These are phyloP conservation scores for Sonneratia alba DNA, from an alignment of 345 rosid genomes.

Conservation along the genomic window DNA sequence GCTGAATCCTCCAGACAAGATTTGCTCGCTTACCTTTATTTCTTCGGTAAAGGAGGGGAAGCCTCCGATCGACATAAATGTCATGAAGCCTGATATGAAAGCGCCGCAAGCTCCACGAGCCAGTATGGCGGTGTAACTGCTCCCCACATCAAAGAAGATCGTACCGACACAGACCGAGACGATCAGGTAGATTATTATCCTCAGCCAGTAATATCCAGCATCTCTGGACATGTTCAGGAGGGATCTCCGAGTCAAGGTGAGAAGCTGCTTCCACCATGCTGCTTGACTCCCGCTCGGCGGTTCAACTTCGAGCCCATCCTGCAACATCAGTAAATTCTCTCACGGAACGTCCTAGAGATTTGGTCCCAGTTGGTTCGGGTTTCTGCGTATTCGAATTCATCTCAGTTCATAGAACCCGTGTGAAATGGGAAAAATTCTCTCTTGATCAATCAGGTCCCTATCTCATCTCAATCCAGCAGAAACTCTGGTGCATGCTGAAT, in stretches of 20 bases:
- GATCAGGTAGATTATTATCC: slow-evolving; percentile 68
- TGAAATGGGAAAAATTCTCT: too few species aligned
- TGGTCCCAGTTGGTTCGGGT: background rate
- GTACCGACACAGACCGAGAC: slow-evolving; percentile 92
- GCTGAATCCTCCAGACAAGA: background rate
- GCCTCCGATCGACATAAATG: slow-evolving; percentile 97
- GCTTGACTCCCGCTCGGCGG: slow-evolving; percentile 79
- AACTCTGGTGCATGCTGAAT: background rate
- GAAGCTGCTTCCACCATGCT: slow-evolving; percentile 76
- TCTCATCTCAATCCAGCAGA: too few species aligned
- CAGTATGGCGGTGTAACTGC: slow-evolving; percentile 74
- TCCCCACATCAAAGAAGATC: slow-evolving; percentile 75
- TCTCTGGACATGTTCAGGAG: slow-evolving; percentile 94
- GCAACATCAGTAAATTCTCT: slow-evolving; percentile 13
- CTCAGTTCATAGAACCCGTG: too few species aligned
- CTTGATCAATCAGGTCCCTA: too few species aligned
- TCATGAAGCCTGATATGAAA: slow-evolving; percentile 87
- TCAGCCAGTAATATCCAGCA: slow-evolving; percentile 93
- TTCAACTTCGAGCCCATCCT: slow-evolving; percentile 82
- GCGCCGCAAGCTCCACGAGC: slow-evolving; percentile 94
- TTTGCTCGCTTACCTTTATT: slow-evolving; percentile 54
- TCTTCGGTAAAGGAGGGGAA: slow-evolving; percentile 94
- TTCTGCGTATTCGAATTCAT: too few species aligned
- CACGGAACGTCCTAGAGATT: background rate
- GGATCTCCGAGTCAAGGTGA: slow-evolving; percentile 76